Evolutionary conservation across 441 rosid species (phyloP), one percentile per base, ranked within the genome.

Genomic region (Hura crepitans): DNA sequence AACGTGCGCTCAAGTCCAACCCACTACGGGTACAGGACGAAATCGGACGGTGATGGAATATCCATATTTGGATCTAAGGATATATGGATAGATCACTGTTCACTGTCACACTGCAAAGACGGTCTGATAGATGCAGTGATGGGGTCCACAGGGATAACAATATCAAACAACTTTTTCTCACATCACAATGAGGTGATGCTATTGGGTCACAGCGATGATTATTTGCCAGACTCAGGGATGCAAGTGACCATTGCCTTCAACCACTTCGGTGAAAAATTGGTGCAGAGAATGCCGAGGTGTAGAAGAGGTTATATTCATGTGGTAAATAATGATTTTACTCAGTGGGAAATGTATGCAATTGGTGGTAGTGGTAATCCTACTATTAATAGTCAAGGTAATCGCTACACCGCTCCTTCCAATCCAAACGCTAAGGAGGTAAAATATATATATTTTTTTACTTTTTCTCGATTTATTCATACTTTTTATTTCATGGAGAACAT

Each of bases 131-230:
- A 93, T 67, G 98, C 94, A 0, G 84, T 93, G 57, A 91, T 93
- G 97, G 97, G 98, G 0, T 91, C 92, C 2, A 89, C 98, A 1
- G 96, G 86, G 56, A 89, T 93, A 59, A 93, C 98, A 5, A 87
- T 93, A 57, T 93, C 98, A 1, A 91, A 91, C 88, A 90, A 89
- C 76, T 88, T 66, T 74, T 91, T 93, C 69, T 91, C 92, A 61
- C 98, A 93, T 72, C 98, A 93, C 82, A 89, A 91, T 33, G 97
- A 93, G 76, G 98, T 93, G 74, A 93, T 93, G 97, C 78, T 93
- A 50, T 80, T 93, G 62, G 98, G 98, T 54, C 98, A 93, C 78
- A 89, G 94, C 64, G 98, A 93, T 22, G 85, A 78, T 60, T 93
- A 87, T 73, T 65, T 76, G 75, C 97, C 98, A 0, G 98, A 93